Evolutionary conservation across 2,329 filamentous ascomycete species (phyloP).

Genomic region (Dryadomyces quercus-mongolicae): DNA sequence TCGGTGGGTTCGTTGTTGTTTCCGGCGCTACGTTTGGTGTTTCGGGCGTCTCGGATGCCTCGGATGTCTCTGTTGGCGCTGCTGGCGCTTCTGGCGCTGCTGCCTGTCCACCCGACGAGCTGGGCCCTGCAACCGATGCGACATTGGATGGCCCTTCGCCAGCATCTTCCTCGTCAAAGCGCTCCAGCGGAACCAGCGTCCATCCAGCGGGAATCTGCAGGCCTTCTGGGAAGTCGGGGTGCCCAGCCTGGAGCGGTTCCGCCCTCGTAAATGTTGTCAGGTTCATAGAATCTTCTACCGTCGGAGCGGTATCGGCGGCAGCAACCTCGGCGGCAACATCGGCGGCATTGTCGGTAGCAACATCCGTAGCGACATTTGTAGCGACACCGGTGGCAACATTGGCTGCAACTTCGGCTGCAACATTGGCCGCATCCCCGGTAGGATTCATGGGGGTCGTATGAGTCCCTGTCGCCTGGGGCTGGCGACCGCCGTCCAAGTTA

Average conservation of each 20-base stretch:
- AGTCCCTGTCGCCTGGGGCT: background rate
- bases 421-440: no score
- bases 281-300: conserved; percentile 17
- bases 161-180: conserved; percentile 28
- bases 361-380: no score
- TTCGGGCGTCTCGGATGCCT: no score
- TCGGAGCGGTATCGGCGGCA: conserved; percentile 1
- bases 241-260: conserved; percentile 10
- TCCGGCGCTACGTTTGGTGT: no score
- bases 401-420: no score
- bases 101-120: background rate
- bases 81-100: no score
- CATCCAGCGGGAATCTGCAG: conserved; percentile 53
- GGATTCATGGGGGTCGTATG: no score
- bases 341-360: no score
- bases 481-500: background rate
- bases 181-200: conserved; percentile 50
- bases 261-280: conserved; percentile 33
- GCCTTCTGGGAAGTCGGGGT: conserved; percentile 46
- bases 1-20: conserved; percentile 21
- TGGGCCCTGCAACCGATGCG: background rate
- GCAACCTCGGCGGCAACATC: no score
- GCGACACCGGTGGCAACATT: no score
- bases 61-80: no score
- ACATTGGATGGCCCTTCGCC: background rate